Conservation (phyloP, 192 early-diverging fungal species). For the Lunasporangiospora selenospora region DNA sequence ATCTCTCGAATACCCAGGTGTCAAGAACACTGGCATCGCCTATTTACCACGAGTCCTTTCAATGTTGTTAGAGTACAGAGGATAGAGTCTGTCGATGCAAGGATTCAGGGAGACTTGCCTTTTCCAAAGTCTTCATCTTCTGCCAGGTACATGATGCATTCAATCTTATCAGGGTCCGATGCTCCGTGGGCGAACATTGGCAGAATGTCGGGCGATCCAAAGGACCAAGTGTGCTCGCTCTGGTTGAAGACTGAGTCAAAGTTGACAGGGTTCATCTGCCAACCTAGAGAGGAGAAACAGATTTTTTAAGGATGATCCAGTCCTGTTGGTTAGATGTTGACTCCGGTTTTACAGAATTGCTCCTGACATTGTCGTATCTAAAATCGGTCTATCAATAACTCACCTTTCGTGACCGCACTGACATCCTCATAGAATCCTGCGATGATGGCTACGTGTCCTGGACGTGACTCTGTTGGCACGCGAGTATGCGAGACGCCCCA, state of each 20-base stretch:
- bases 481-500: conserved; percentile 92
- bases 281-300: conserved; percentile 60
- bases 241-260: conserved; percentile 98
- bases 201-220: conserved; percentile 96
- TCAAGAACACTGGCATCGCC: conserved; percentile 86
- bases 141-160: conserved; percentile 89
- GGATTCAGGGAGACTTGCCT: conserved; percentile 44
- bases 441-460: conserved; percentile 97
- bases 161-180: conserved; percentile 76
- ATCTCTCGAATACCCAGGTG: conserved; percentile 91
- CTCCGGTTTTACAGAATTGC: too few relatives aligned
- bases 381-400: background rate
- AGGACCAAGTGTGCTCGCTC: conserved; percentile 94
- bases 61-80: background rate
- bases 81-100: background rate
- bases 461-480: conserved; percentile 95
- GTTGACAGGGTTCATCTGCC: conserved; percentile 97
- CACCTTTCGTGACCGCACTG: conserved; percentile 94
- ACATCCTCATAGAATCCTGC: conserved; percentile 99
- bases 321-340: background rate
- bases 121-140: conserved; percentile 90
- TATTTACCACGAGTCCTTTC: too few relatives aligned
- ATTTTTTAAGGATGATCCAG: background rate
- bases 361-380: too few relatives aligned
- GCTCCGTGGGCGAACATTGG: conserved; percentile 97